Evolutionary conservation across 306 rosid species (phyloP), one percentile per base, ranked within the genome.

Genomic region (Castanospermum australe): DNA sequence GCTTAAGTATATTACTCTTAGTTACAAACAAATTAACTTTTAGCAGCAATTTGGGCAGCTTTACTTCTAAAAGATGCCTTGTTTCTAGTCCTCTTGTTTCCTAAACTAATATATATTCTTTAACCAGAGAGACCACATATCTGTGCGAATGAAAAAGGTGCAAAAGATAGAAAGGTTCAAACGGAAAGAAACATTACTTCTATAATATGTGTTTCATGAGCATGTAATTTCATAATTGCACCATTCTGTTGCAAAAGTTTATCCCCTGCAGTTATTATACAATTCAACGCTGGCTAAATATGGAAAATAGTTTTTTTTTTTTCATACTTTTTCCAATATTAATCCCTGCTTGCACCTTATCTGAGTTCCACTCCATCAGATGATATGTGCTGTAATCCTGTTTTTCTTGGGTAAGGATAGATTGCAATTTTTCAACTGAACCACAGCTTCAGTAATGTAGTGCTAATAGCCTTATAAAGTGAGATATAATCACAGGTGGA

Each of bases 321-420:
- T 21, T 39, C 6, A 71, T 33, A 39, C 30, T 60, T 54, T 25
- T 39, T 25, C 57, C 39, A 21, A 55, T 28, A 39, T 14, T 39
- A 25, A 63, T 66, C 47, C 63, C 22, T 50, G 35, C 50, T 59
- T 64, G 54, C 42, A 52, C 33, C 71, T 70, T 38, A 35, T 42
- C 22, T 56, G 41, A 36, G 60, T 38, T 70, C 35, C 38, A 76
- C 73, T 59, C 52, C 59, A 79, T 67, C 61, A 54, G 10, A 75
- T 44, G 33, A 63, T 5, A 70, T 22, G 7, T 12, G 14, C 30
- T 22, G 6, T 21, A 85, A 47, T 55, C 80, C 13, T 78, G 10
- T 28, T 52, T 61, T 8, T 28, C 75, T 18, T 48, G 54, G 3
- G 71, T 17, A 39, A 36, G 39, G 67, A 54, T 22, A 38, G 11